Base-by-base conservation (phyloP, 169 alveolate genomes). In the Plasmodium coatneyi region DNA sequence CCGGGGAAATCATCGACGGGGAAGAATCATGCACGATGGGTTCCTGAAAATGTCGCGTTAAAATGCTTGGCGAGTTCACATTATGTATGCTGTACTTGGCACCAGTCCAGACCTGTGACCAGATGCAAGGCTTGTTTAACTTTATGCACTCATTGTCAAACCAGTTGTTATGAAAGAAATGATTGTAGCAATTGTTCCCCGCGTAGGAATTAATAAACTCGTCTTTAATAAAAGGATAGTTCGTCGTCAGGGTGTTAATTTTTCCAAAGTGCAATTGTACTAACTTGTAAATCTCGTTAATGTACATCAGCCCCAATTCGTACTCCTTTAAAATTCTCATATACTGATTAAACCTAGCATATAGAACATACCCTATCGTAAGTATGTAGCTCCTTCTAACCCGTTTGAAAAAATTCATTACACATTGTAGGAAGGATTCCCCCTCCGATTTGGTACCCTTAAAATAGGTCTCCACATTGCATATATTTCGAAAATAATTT, bases 41-140 rank as follows among this genome's bases (percentile, higher is more conserved):
- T 19, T 80, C 86, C 25, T 70, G 22, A 39, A 70, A 90, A n/a
- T 71, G 32, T n/a, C 78, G 80, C 25, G 54, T 90, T 16, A 90
- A 71, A 39, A 80, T 80, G 76, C 39, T 71, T 0, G 82, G 71
- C 0, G 95, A 90, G 70, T 81, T 81, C 16, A 80, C 80, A 46
- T 80, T 80, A 60, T 90, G 95, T 22, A 90, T 90, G 54, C 95
- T 90, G 76, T 90, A 90, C 72, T 90, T 90, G 16, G 95, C 95
- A 0, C 95, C 95, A 32, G 95, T 90, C 95, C 95, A 90, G 0
- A 90, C 83, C 54, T 90, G 95, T 46, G 92, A 90, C 95, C 95
- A 90, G 19, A 90, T 90, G 41, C 95, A 90, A 36, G 95, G 91
- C 41, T 80, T 90, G 56, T 90, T 90, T 34, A 90, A 43, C 72